Conservation (phyloP, 2,329 filamentous ascomycete species). For the Fusarium udum region DNA sequence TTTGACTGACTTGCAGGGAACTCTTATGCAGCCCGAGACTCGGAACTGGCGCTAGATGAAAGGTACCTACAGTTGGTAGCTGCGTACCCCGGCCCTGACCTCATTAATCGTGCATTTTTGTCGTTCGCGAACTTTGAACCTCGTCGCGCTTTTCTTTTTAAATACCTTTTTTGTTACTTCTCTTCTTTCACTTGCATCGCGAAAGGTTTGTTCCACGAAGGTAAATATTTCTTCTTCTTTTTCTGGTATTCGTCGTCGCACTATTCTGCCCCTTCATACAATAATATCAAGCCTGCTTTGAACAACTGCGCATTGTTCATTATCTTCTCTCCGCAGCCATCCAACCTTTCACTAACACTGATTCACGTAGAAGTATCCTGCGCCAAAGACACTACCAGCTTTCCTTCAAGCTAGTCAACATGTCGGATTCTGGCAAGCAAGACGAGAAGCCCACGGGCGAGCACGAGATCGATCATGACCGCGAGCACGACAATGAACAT, state of each 20-base stretch:
- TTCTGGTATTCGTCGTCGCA: neutral
- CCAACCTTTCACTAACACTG: conserved; percentile 16
- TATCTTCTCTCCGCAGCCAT: neutral
- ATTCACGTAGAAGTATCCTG: conserved; percentile 3
- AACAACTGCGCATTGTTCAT: neutral
- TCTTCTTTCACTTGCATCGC: neutral
- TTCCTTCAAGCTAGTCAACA: conserved; percentile 23
- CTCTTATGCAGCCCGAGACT: conserved; percentile 14
- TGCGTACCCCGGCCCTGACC: conserved; percentile 19
- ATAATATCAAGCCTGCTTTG: conserved; percentile 28
- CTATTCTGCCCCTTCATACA: conserved; percentile 5
- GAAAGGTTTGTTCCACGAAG: neutral
- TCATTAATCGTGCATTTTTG: conserved; percentile 26
- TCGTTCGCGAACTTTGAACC: conserved; percentile 6
- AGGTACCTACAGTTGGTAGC: conserved; percentile 2
- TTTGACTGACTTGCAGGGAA: conserved; percentile 15
- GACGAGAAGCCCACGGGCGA: conserved; percentile 46
- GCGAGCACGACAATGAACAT: conserved; percentile 39
- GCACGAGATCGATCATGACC: conserved; percentile 44
- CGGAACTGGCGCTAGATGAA: neutral
- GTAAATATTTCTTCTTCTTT: conserved; percentile 6
- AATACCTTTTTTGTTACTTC: neutral
- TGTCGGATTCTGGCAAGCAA: conserved; percentile 48
- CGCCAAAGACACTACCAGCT: neutral
- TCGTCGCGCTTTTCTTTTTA: neutral